These are phyloP conservation scores for Aspergillus affinis DNA, from an alignment of 495 filamentous ascomycete genomes.

Conservation along the genomic window DNA sequence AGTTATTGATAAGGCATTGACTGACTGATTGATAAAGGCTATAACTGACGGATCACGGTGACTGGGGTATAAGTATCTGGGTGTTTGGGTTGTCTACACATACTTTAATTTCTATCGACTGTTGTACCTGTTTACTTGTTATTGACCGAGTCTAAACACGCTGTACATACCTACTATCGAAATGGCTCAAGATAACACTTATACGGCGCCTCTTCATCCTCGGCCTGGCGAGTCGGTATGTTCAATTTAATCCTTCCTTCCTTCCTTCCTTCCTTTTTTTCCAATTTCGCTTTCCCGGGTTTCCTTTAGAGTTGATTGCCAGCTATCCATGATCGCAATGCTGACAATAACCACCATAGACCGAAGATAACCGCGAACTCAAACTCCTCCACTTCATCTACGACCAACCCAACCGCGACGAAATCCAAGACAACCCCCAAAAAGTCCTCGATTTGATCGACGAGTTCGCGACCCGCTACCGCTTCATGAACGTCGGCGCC, in stretches of 20 bases:
- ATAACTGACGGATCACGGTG: too few relatives aligned
- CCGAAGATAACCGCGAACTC: slow-evolving; percentile 70
- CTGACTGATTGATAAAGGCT: too few relatives aligned
- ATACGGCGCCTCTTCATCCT: background rate
- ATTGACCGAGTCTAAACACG: too few relatives aligned
- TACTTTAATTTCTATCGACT: too few relatives aligned
- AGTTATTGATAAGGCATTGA: too few relatives aligned
- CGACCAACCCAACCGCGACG: slow-evolving; percentile 52
- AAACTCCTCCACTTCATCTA: slow-evolving; percentile 71
- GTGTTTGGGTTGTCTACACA: too few relatives aligned
- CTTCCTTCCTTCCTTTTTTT: too few relatives aligned
- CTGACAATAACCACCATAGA: slow-evolving; percentile 4
- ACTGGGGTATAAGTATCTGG: too few relatives aligned
- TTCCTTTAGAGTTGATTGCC: too few relatives aligned
- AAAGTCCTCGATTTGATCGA: slow-evolving; percentile 70
- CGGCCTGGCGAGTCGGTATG: background rate
- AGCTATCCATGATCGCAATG: background rate
- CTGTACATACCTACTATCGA: background rate
- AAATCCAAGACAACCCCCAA: slow-evolving; percentile 62
- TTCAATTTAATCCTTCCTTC: background rate
- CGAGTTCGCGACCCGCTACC: slow-evolving; percentile 63
- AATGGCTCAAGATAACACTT: background rate
- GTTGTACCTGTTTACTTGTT: too few relatives aligned
- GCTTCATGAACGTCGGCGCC: slow-evolving; percentile 75
- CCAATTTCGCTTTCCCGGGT: too few relatives aligned